Evolutionary conservation across 371 early-diverging fungal species (phyloP).

Genomic region (Mortierella sp.): DNA sequence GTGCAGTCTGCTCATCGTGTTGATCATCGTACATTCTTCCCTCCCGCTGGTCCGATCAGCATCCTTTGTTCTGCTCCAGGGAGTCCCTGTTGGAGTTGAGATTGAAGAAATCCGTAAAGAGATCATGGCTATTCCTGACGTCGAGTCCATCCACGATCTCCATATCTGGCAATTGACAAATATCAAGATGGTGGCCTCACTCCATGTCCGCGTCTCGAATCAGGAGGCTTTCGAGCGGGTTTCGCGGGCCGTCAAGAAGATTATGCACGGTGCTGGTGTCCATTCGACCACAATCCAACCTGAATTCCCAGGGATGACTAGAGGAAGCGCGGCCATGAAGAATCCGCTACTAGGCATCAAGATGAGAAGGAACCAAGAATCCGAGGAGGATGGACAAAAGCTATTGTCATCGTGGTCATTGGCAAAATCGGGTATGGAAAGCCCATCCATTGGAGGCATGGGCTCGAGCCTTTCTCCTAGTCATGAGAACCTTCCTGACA

Average conservation of each 20-base stretch:
- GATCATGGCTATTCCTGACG: constrained; percentile 66
- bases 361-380: too few relatives aligned
- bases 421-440: too few relatives aligned
- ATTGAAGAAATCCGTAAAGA: constrained; percentile 73
- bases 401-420: too few relatives aligned
- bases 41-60: constrained; percentile 81
- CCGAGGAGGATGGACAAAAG: too few relatives aligned
- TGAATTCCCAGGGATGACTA: constrained; percentile 67
- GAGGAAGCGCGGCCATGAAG: too few relatives aligned
- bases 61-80: constrained; percentile 86
- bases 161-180: constrained; percentile 95
- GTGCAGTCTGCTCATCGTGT: constrained; percentile 64
- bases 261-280: constrained; percentile 83
- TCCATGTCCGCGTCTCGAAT: constrained; percentile 80
- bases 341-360: too few relatives aligned
- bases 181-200: constrained; percentile 83
- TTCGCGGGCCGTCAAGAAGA: constrained; percentile 72
- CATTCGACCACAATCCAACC: constrained; percentile 93
- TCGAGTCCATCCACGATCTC: constrained; percentile 88
- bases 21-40: constrained; percentile 72
- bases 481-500: too few relatives aligned
- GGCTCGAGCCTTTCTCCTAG: too few relatives aligned
- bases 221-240: constrained; percentile 68
- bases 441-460: too few relatives aligned
- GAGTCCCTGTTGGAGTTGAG: constrained; percentile 76